Evolutionary conservation across 345 rosid species (phyloP).

Genomic region (Citrus reticulata): DNA sequence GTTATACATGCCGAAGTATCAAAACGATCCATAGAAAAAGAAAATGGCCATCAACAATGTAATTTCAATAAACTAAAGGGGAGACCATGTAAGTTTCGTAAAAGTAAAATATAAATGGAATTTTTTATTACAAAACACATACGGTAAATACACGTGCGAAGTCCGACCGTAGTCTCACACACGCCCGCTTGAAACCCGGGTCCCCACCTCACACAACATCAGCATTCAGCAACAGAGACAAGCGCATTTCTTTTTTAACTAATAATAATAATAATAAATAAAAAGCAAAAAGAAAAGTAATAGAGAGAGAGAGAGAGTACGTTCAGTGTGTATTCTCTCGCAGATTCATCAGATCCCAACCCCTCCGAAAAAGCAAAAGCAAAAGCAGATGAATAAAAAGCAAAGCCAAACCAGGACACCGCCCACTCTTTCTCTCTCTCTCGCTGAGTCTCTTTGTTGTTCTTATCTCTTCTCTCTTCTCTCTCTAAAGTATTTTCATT

Average conservation of each 20-base stretch:
- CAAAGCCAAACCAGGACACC: constrained; percentile 7
- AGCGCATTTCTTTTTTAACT: neutral
- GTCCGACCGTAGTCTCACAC: constrained; percentile 8
- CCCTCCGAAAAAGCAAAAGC: constrained; percentile 10
- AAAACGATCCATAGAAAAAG: too few relatives aligned
- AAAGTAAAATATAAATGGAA: too few relatives aligned
- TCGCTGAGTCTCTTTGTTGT: constrained; percentile 1
- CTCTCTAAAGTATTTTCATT: neutral
- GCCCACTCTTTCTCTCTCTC: neutral
- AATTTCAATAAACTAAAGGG: too few relatives aligned
- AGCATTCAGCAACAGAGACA: neutral
- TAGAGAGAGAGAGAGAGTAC: neutral
- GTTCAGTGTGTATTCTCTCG: constrained; percentile 19
- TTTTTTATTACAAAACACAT: too few relatives aligned
- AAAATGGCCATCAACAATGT: too few relatives aligned
- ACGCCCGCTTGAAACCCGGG: constrained; percentile 12
- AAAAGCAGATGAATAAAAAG: neutral
- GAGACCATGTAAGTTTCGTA: rapidly evolving
- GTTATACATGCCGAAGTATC: too few relatives aligned
- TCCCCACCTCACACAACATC: neutral
- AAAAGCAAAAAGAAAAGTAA: neutral
- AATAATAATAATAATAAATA: too few relatives aligned
- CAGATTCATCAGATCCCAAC: constrained; percentile 44
- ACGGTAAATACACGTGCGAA: constrained; percentile 2
- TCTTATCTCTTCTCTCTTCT: constrained; percentile 19